Conservation (phyloP, 169 alveolate genomes). For the Cryptosporidium viatorum region DNA sequence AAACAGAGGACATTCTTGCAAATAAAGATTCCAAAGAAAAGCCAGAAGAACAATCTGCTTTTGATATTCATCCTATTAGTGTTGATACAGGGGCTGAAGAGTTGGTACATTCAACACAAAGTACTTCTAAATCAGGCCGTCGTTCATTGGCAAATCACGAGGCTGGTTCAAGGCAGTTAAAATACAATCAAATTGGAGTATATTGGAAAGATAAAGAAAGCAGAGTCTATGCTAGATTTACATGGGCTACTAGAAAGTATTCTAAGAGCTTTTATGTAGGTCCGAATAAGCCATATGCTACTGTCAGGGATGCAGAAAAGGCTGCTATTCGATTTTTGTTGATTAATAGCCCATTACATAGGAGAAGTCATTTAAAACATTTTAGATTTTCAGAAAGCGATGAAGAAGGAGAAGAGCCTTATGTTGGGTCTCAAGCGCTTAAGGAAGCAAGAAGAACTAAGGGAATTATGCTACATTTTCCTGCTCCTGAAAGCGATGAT, state of each 20-base stretch:
- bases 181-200: slow-evolving; percentile 69
- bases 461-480: slow-evolving; percentile 69
- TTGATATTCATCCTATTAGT: slow-evolving; percentile 61
- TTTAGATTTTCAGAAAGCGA: slow-evolving; percentile 73
- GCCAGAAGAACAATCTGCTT: slow-evolving; percentile 65
- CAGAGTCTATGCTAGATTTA: slow-evolving; percentile 75
- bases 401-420: slow-evolving; percentile 67
- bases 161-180: slow-evolving; percentile 63
- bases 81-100: slow-evolving; percentile 26
- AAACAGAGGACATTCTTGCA: slow-evolving; percentile 2
- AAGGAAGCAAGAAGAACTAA: slow-evolving; percentile 72
- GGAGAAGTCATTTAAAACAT: slow-evolving; percentile 74
- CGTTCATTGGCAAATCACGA: slow-evolving; percentile 46
- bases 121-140: slow-evolving; percentile 45
- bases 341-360: slow-evolving; percentile 64
- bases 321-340: slow-evolving; percentile 64
- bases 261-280: slow-evolving; percentile 74
- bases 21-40: slow-evolving; percentile 32
- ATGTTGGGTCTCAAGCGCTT: slow-evolving; percentile 74
- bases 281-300: slow-evolving; percentile 73
- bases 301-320: slow-evolving; percentile 74
- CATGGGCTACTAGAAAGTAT: slow-evolving; percentile 74
- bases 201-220: slow-evolving; percentile 75
- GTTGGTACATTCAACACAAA: background rate
- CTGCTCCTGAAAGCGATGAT: slow-evolving; percentile 75